Conservation (phyloP, 2,329 filamentous ascomycete genomes). For the Exophiala sp. region DNA sequence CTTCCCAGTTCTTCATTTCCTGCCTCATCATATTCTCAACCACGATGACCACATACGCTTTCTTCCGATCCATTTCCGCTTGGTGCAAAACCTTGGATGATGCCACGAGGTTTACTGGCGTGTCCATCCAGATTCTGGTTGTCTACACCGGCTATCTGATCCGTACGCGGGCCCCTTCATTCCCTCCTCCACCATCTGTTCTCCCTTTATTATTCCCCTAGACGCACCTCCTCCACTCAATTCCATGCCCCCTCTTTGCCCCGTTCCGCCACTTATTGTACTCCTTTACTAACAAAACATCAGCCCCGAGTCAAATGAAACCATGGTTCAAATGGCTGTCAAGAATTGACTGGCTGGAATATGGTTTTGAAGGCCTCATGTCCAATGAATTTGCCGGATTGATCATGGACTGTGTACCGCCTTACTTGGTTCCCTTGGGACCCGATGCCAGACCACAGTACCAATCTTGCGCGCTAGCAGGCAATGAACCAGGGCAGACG, state of each 20-base stretch:
- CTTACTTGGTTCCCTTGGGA: constrained; percentile 52
- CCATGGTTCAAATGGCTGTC: constrained; percentile 58
- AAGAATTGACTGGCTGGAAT: constrained; percentile 63
- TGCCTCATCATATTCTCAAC: constrained; percentile 50
- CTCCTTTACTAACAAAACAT: neutral
- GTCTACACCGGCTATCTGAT: constrained; percentile 63
- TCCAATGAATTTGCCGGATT: constrained; percentile 63
- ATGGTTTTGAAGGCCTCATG: constrained; percentile 62
- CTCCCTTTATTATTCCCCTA: neutral
- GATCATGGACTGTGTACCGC: constrained; percentile 49
- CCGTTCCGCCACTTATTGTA: too few species aligned
- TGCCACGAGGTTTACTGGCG: constrained; percentile 46
- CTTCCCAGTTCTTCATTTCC: constrained; percentile 59
- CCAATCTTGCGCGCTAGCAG: constrained; percentile 56
- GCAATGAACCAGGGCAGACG: constrained; percentile 48
- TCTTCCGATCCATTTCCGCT: constrained; percentile 48
- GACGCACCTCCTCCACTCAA: too few species aligned
- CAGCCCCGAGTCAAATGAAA: constrained; percentile 53
- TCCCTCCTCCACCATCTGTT: neutral
- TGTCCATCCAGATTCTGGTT: constrained; percentile 47
- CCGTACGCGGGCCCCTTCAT: constrained; percentile 22
- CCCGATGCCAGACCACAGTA: constrained; percentile 44
- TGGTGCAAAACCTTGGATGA: constrained; percentile 47
- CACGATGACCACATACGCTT: constrained; percentile 52
- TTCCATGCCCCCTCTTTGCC: too few species aligned